Evolutionary conservation across 306 rosid genomes (phyloP), one percentile per base, ranked within the genome.

Genomic region (Hippophae tibetana): DNA sequence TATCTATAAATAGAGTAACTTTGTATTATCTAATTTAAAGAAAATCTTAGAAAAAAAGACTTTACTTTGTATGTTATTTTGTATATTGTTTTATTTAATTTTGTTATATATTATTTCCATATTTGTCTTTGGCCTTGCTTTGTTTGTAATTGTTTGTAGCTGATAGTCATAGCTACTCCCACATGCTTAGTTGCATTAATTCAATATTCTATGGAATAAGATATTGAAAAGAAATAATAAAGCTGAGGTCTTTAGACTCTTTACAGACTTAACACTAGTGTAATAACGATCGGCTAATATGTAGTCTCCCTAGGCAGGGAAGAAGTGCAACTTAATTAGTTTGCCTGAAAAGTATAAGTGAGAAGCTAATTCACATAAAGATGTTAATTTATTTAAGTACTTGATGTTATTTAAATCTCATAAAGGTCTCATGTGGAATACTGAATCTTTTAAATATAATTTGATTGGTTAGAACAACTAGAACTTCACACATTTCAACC

Each of bases 401-500:
- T 51, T 6, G 5, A n/a, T 8, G 25, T 41, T 9, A 46, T 8
- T 45, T 44, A 44, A 54, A 60, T 50, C 48, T 58, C 54, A 47
- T 42, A 69, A 64, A 69, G 67, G 70, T 55, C 55, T 54, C 27
- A 42, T 54, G 47, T 54, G 64, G 57, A 66, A 31, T 58, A 23
- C 18, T 64, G 51, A 31, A 52, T 50, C 46, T 18, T 62, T 1
- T 18, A 18, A 18, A 25, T 51, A 6, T 8, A 42, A 53, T 61
- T 54, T 57, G 10, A 18, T 18, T 57, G 70, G 57, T 65, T 40
- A 56, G 50, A 56, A 59, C 64, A 59, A 66, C 64, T 60, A 62
- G 44, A 66, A 47, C 63, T 59, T 43, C 60, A 66, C 54, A 47
- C 43, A 53, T 46, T 63, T 58, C 68, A 51, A 46, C 73, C 63